phyloP scores from a whole-genome alignment of 805 yeast species.

The Teunomyces atbi region DNA sequence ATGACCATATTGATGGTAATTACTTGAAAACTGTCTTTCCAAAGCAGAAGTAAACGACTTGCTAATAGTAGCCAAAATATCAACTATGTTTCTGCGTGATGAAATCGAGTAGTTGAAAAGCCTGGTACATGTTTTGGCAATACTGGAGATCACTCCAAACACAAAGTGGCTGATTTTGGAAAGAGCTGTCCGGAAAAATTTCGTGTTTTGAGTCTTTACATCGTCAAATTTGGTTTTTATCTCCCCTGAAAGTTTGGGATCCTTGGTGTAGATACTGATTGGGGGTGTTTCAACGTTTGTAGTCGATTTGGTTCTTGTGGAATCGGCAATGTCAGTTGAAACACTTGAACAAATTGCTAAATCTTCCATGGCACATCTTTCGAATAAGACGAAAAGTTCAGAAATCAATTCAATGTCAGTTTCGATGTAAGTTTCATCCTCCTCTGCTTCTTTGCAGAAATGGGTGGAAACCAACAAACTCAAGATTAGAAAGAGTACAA shows the following conservation, averaged over 20 bases:
- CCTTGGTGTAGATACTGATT: slow-evolving; percentile 42
- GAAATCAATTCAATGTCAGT: slow-evolving; percentile 40
- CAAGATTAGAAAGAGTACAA: neutral
- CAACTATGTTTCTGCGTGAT: slow-evolving; percentile 39
- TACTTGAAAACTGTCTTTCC: slow-evolving; percentile 15
- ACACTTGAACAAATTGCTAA: slow-evolving; percentile 45
- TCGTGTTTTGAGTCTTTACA: neutral
- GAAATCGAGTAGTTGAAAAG: slow-evolving; percentile 12
- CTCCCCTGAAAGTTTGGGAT: slow-evolving; percentile 11
- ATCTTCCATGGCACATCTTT: slow-evolving; percentile 58
- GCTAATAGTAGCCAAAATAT: slow-evolving; percentile 29
- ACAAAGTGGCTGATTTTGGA: neutral
- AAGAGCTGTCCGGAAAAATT: neutral
- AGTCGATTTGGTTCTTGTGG: slow-evolving; percentile 36
- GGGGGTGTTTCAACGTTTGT: slow-evolving; percentile 33
- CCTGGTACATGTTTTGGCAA: neutral
- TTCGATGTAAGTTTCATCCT: slow-evolving; percentile 43
- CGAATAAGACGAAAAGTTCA: slow-evolving; percentile 35
- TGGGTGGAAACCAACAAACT: neutral
- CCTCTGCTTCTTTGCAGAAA: slow-evolving; percentile 10
- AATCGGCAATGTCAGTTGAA: slow-evolving; percentile 47
- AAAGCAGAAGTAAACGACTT: slow-evolving; percentile 26
- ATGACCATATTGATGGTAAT: slow-evolving; percentile 21
- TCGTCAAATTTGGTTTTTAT: neutral
- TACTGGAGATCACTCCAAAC: neutral